Evolutionary conservation across 2,329 filamentous ascomycete genomes (phyloP), one percentile per base, ranked within the genome.

Genomic region (Lithohypha guttulata): DNA sequence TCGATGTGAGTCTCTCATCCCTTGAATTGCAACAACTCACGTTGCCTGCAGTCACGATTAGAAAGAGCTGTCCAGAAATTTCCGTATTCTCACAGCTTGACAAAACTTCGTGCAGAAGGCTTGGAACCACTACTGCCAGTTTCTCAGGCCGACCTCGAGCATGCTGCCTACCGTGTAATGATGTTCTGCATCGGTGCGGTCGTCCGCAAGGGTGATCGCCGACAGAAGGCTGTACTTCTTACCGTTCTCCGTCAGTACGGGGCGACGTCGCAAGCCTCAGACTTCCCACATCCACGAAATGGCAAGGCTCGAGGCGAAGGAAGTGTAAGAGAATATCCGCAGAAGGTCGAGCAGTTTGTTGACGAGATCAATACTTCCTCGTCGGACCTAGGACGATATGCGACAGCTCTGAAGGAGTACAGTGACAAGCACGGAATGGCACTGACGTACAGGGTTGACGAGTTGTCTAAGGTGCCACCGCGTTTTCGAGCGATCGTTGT

Each of bases 331-430:
- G 17, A 29, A 14, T 14, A 29, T 29, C 11, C 27, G 27, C 27
- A 29, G n/a, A 29, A 29, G 27, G 17, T 29, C 11, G 27, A 29
- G 27, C 27, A 29, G 17, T 29, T 29, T 29, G 27, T 29, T 29
- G 27, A 29, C 17, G 27, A 29, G 11, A 29, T 14, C 6, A 29
- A 29, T 14, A 14, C 17, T 13, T 13, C n/a, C n/a, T 13, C 27
- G 11, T 14, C 17, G 27, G 27, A 29, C 17, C 17, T 29, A n/a
- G 27, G 27, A 11, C 27, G 18, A 10, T 33, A 33, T 33, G 6
- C 30, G 13, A 33, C 18, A 10, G 18, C 18, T 17, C 30, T 20
- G 30, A 33, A 33, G 18, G 30, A 33, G 30, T 18, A 33, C 13
- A 18, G 14, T 18, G 30, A 33, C 14, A 17, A 33, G 30, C 14